Conservation (phyloP, 768 basidiomycete species). For the Termitomyces sp. region DNA sequence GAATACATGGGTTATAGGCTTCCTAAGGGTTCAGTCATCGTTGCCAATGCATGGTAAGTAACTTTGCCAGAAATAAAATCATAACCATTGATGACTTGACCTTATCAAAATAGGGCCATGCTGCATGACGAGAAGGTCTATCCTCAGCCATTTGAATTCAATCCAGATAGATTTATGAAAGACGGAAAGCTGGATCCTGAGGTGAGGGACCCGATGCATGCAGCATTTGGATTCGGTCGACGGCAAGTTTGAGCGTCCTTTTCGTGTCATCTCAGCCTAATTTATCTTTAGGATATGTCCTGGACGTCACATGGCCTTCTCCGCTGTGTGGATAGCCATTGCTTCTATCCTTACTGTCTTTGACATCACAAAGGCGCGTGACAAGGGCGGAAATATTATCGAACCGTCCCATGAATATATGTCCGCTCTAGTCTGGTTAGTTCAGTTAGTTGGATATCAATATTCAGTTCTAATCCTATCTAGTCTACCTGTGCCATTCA, state of each 20-base stretch:
- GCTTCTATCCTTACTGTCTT: constrained; percentile 23
- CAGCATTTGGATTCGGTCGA: constrained; percentile 17
- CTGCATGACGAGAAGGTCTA: constrained; percentile 26
- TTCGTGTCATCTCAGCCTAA: background rate
- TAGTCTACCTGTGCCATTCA: background rate
- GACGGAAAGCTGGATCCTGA: constrained; percentile 14
- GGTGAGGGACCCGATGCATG: constrained; percentile 11
- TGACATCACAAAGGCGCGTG: constrained; percentile 18
- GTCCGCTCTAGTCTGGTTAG: constrained; percentile 8
- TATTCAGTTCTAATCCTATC: background rate
- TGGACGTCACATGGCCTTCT: constrained; percentile 28
- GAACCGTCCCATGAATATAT: constrained; percentile 10
- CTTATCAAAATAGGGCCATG: constrained; percentile 25
- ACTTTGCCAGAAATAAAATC: background rate
- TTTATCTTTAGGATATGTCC: constrained; percentile 21
- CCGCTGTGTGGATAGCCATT: constrained; percentile 8
- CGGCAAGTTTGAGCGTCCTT: constrained; percentile 3
- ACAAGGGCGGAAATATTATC: constrained; percentile 15
- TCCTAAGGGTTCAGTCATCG: constrained; percentile 24
- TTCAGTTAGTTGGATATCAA: background rate
- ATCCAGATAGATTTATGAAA: constrained; percentile 33
- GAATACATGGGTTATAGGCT: constrained; percentile 30
- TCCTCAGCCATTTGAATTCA: constrained; percentile 25
- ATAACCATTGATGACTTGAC: background rate
- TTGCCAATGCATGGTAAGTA: constrained; percentile 26